phyloP scores from a whole-genome alignment of 2,329 filamentous ascomycete species.

The Ceratocystis huliohia region DNA sequence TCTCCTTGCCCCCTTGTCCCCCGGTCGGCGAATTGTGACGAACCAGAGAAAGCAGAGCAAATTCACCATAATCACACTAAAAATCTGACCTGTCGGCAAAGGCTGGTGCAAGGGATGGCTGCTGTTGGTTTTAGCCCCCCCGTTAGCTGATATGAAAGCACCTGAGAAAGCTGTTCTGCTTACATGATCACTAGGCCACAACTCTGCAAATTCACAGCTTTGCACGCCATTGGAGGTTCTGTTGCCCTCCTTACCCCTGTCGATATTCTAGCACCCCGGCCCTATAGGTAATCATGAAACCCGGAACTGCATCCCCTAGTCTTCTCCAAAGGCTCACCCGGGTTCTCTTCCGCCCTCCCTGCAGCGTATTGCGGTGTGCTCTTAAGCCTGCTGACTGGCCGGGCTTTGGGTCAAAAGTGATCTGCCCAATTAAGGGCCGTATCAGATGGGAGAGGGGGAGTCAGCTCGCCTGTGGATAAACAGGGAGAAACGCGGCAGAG shows the following conservation, averaged over 20 bases:
- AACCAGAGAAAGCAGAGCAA: not conserved
- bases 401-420: not conserved
- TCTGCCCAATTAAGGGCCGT: constrained; percentile 1
- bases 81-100: constrained; percentile 6
- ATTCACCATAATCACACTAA: not conserved
- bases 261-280: not conserved
- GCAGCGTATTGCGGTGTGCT: constrained; percentile 4
- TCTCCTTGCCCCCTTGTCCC: not conserved
- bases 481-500: not conserved
- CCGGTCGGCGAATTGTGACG: not conserved
- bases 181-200: not conserved
- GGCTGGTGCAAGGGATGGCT: not conserved
- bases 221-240: not conserved
- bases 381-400: constrained; percentile 3
- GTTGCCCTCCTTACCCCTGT: not conserved
- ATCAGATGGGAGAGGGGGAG: not conserved
- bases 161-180: not conserved
- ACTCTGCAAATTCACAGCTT: not conserved
- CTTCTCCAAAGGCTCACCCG: not conserved
- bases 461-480: not conserved
- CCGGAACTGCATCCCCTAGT: constrained; percentile 1
- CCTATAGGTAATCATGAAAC: constrained; percentile 1
- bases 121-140: not conserved
- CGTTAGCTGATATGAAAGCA: not conserved
- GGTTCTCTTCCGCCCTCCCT: constrained; percentile 9